Conservation (phyloP, 2,329 filamentous ascomycete species). For the Penicillium sp. region DNA sequence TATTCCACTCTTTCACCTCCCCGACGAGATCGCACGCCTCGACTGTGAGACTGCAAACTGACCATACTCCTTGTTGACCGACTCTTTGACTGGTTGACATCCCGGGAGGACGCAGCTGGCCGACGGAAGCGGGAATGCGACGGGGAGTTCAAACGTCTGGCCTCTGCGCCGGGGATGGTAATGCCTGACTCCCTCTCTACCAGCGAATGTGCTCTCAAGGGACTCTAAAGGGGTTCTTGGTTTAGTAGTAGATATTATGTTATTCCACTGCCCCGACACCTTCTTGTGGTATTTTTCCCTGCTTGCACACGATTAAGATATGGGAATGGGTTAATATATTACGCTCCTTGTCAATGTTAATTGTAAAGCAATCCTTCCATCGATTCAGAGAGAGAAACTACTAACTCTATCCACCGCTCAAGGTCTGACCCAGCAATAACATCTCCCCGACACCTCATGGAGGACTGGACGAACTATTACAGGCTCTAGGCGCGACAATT, state of each 20-base stretch:
- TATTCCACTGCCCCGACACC: neutral
- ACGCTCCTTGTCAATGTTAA: neutral
- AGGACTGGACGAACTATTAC: neutral
- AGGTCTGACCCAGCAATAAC: neutral
- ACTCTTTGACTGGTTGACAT: conserved; percentile 26
- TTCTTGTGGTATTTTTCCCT: neutral
- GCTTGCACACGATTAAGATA: too few species aligned
- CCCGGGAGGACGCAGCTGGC: conserved; percentile 17
- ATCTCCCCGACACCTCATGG: neutral
- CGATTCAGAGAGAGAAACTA: neutral
- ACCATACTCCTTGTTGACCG: conserved; percentile 30
- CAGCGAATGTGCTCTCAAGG: too few species aligned
- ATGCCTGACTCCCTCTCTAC: neutral
- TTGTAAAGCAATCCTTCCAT: too few species aligned
- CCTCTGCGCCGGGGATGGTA: conserved; percentile 6
- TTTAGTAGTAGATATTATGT: neutral
- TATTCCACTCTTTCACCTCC: neutral
- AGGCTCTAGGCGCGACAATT: neutral
- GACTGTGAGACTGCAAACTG: conserved; percentile 25
- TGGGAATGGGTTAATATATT: too few species aligned
- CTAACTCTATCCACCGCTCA: neutral
- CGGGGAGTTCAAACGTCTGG: conserved; percentile 10
- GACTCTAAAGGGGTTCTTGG: too few species aligned
- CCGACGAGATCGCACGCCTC: conserved; percentile 33
- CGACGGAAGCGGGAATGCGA: conserved; percentile 22